These are phyloP conservation scores for Diplotaxis tenuifolia DNA, from an alignment of 345 rosid species.

Conservation along the genomic window DNA sequence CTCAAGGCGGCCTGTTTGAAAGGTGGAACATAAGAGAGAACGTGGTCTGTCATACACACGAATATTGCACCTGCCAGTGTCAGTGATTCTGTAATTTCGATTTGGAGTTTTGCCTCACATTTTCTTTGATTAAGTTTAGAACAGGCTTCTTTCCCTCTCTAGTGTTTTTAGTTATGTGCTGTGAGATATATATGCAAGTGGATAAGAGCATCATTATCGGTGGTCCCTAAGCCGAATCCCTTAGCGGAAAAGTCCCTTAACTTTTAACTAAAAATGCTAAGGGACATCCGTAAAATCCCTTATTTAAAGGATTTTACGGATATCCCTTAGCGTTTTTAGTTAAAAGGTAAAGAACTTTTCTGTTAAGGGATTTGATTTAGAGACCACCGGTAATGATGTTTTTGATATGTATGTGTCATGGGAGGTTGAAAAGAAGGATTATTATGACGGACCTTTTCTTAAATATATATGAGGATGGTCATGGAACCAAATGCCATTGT, in stretches of 20 bases:
- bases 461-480: background rate
- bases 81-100: constrained; percentile 14
- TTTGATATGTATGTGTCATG: no score
- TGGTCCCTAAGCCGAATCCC: no score
- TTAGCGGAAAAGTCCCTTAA: no score
- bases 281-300: no score
- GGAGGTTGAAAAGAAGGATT: background rate
- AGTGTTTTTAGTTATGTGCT: background rate
- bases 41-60: constrained; percentile 26
- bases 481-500: constrained; percentile 17
- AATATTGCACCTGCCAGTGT: constrained; percentile 12
- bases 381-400: no score
- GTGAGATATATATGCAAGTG: background rate
- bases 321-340: no score
- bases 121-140: constrained; percentile 7
- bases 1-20: constrained; percentile 26
- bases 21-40: constrained; percentile 9
- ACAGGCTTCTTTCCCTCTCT: constrained; percentile 8
- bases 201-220: no score
- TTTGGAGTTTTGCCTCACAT: constrained; percentile 27
- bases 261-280: no score
- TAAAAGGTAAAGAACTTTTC: no score
- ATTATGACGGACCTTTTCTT: background rate
- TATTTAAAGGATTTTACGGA: no score
- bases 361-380: no score